These are phyloP conservation scores for Gaeumannomyces tritici DNA, from an alignment of 2,329 filamentous ascomycete genomes.

Conservation along the genomic window DNA sequence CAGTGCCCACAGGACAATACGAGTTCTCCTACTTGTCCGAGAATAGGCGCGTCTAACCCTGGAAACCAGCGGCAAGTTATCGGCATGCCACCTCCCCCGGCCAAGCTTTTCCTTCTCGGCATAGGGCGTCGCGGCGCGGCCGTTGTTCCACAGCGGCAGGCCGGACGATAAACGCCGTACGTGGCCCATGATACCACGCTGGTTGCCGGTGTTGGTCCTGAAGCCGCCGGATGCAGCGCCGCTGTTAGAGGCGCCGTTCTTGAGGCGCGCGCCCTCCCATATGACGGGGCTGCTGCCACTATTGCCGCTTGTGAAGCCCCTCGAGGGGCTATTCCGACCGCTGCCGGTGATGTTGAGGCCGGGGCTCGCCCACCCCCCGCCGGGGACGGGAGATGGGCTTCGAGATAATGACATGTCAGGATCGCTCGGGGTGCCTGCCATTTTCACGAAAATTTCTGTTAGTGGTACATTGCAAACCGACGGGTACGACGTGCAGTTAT, in stretches of 20 bases:
- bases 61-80: conserved; percentile 34
- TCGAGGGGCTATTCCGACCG: conserved; percentile 58
- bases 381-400: conserved; percentile 75
- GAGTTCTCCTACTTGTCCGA: conserved; percentile 54
- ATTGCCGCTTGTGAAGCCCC: conserved; percentile 37
- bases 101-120: conserved; percentile 71
- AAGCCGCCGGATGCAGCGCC: conserved; percentile 52
- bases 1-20: conserved; percentile 50
- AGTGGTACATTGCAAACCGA: not conserved
- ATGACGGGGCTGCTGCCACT: conserved; percentile 52
- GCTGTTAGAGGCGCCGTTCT: conserved; percentile 60
- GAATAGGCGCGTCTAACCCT: conserved; percentile 34
- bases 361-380: conserved; percentile 83
- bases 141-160: conserved; percentile 60
- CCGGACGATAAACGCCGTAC: conserved; percentile 72
- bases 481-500: conserved; percentile 4
- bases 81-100: conserved; percentile 44
- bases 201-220: conserved; percentile 42
- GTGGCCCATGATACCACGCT: conserved; percentile 80
- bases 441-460: not conserved
- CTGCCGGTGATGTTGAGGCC: conserved; percentile 62
- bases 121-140: conserved; percentile 31
- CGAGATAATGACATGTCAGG: conserved; percentile 72
- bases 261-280: conserved; percentile 76
- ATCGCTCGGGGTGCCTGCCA: conserved; percentile 40